A percentile compares a stretch with the other conserved stretches of the same genome.
Conservation (phyloP, 768 basidiomycete genomes). For the Russula foetens region DNA sequence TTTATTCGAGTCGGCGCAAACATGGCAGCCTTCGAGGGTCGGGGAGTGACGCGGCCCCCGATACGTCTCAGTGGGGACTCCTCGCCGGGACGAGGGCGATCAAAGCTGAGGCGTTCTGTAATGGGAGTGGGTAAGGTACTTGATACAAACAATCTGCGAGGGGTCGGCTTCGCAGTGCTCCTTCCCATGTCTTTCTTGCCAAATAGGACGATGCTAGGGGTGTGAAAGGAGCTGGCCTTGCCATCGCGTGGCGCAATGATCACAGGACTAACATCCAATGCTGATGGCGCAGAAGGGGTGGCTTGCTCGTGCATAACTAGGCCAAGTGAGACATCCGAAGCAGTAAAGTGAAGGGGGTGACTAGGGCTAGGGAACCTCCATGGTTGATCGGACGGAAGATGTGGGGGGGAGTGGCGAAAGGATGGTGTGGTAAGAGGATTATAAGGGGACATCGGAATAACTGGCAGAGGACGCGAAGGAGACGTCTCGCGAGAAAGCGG, state of each 20-base stretch:
- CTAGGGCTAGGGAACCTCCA: constrained; percentile 79
- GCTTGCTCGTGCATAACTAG: constrained; percentile 49
- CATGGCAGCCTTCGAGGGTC: constrained; percentile 12
- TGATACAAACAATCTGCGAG: constrained; percentile 32
- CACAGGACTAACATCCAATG: constrained; percentile 31
- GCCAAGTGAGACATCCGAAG: constrained; percentile 56
- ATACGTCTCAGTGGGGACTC: constrained; percentile 38
- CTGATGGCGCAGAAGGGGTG: constrained; percentile 31
- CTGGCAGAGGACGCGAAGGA: constrained; percentile 23
- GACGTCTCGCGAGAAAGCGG: constrained; percentile 15
- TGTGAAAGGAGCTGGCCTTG: constrained; percentile 35
- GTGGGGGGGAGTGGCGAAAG: constrained; percentile 70
- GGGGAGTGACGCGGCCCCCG: constrained; percentile 6
- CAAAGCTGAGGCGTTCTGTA: constrained; percentile 25
- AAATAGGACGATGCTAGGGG: constrained; percentile 20
- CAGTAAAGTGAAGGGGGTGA: constrained; percentile 61
- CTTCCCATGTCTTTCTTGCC: constrained; percentile 19
- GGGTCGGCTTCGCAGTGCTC: constrained; percentile 25
- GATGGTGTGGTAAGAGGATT: constrained; percentile 67
- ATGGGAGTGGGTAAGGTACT: constrained; percentile 30
- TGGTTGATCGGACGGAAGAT: constrained; percentile 69
- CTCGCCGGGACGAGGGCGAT: constrained; percentile 28
- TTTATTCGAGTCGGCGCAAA: constrained; percentile 17
- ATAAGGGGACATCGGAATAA: constrained; percentile 62
- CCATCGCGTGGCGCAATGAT: constrained; percentile 26